Evolutionary conservation across 106 monocot genomes (phyloP).

Genomic region (Dendrobium huoshanense): DNA sequence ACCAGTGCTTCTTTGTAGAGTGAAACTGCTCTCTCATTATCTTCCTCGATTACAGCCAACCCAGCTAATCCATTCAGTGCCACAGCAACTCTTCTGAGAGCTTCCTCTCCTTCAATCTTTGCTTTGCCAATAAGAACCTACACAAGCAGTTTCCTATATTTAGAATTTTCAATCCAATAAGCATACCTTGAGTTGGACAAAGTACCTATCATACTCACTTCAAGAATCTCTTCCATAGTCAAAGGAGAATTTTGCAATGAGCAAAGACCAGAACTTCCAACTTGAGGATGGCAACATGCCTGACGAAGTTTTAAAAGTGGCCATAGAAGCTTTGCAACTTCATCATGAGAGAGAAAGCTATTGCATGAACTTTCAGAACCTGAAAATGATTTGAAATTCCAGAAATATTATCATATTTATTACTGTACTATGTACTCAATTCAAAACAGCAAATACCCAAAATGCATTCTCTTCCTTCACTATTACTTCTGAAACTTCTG

Average conservation of each 20-base stretch:
- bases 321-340: slow-evolving; percentile 62
- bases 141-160: slow-evolving; percentile 4
- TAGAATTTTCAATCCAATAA: not conserved
- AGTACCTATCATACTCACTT: slow-evolving; percentile 32
- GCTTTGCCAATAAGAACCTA: slow-evolving; percentile 93
- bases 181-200: not conserved
- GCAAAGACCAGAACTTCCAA: slow-evolving; percentile 92
- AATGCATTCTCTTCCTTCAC: slow-evolving; percentile 13
- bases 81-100: slow-evolving; percentile 73
- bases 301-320: slow-evolving; percentile 94
- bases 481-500: slow-evolving; percentile 43
- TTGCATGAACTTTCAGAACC: slow-evolving; percentile 30
- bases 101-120: slow-evolving; percentile 97
- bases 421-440: not conserved
- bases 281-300: slow-evolving; percentile 99
- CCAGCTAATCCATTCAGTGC: slow-evolving; percentile 92
- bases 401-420: not conserved
- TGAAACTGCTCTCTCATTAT: slow-evolving; percentile 40
- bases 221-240: slow-evolving; percentile 93
- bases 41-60: slow-evolving; percentile 67
- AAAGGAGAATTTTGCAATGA: slow-evolving; percentile 88
- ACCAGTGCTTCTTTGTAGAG: slow-evolving; percentile 76
- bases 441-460: slow-evolving; percentile 19
- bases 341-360: slow-evolving; percentile 55
- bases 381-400: slow-evolving; percentile 18